A percentile compares a stretch with the other conserved stretches of the same genome.
Evolutionary conservation across 2,329 filamentous ascomycete genomes (phyloP).

Genomic region (Penicillium sp.): DNA sequence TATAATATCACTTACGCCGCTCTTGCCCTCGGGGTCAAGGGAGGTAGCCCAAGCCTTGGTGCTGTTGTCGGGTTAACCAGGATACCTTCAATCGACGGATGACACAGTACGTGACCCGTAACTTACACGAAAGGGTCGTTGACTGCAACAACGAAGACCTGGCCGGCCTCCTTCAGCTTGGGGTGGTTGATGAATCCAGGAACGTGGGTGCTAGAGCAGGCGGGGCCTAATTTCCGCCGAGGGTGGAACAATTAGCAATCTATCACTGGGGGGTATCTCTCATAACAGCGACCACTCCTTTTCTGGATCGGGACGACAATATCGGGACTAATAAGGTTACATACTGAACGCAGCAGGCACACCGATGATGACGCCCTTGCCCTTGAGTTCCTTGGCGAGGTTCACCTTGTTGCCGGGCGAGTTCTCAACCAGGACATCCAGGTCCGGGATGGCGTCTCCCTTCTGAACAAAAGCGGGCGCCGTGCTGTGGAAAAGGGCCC

Average conservation of each 20-base stretch:
- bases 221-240: slow-evolving; percentile 50
- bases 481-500: slow-evolving; percentile 34
- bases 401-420: slow-evolving; percentile 90
- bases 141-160: slow-evolving; percentile 82
- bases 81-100: neutral
- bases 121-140: slow-evolving; percentile 91
- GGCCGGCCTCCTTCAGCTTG: slow-evolving; percentile 67
- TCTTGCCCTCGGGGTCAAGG: slow-evolving; percentile 65
- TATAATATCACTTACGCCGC: slow-evolving; percentile 58
- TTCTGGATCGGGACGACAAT: too few relatives aligned
- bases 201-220: slow-evolving; percentile 64
- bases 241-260: too few relatives aligned
- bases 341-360: slow-evolving; percentile 69
- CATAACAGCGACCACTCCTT: too few relatives aligned
- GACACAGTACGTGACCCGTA: too few relatives aligned
- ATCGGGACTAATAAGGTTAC: slow-evolving; percentile 22
- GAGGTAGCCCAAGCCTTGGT: slow-evolving; percentile 81
- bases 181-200: slow-evolving; percentile 77
- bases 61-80: too few relatives aligned
- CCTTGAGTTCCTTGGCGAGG: slow-evolving; percentile 66
- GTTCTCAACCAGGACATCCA: slow-evolving; percentile 69
- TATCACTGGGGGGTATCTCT: too few relatives aligned
- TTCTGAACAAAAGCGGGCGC: slow-evolving; percentile 53
- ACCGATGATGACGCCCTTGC: slow-evolving; percentile 73
- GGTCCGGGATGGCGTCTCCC: slow-evolving; percentile 68